Base-by-base conservation (phyloP, 1,139 yeast genomes). In the Geotrichum histeridarum region DNA sequence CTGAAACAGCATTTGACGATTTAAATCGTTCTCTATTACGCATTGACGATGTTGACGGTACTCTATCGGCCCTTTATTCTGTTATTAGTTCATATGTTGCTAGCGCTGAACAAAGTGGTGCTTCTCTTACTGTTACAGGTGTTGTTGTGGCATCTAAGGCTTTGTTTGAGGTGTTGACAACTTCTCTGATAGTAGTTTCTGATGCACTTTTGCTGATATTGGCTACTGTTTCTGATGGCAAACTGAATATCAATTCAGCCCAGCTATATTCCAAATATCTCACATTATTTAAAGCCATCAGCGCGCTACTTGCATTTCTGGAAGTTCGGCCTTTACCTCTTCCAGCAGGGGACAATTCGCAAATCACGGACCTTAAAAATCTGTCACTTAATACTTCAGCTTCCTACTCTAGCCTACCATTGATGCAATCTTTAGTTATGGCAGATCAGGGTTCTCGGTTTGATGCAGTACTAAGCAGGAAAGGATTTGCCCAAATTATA, bases 201-300 rank as follows among this genome's bases (percentile, higher is more conserved):
- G 67, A 64, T 44, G 44, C 62, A 14, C 54, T 66, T 11, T 32
- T 60, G 3, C 48, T 60, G n/a, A 51, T 63, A 11, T 51, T 66
- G 4, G 43, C 53, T 2, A 30, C 48, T 18, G 17, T 58, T 2
- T 50, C 55, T 12, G 53, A 57, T 18, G 61, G 60, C 11, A 61
- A 59, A 17, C 44, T 61, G 14, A 51, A 62, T 15, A 51, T 53
- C 6, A 62, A 62, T 44, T 54, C 56, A 15, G 56, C 57, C 5
- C 48, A 59, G 12, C 52, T 56, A 18, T 64, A 60, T 42, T 48
- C 60, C 8, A 55, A 46, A 15, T 61, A 48, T 38, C 45, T 57
- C 1, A 30, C 49, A 11, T 37, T 61, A 15, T 53, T 62, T 43
- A 60, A 57, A 50, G 48, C 59, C 8, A 45, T 60, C n/a, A 46